These are phyloP conservation scores for Plasmodium knowlesi DNA, from an alignment of 169 alveolate species.

Conservation along the genomic window DNA sequence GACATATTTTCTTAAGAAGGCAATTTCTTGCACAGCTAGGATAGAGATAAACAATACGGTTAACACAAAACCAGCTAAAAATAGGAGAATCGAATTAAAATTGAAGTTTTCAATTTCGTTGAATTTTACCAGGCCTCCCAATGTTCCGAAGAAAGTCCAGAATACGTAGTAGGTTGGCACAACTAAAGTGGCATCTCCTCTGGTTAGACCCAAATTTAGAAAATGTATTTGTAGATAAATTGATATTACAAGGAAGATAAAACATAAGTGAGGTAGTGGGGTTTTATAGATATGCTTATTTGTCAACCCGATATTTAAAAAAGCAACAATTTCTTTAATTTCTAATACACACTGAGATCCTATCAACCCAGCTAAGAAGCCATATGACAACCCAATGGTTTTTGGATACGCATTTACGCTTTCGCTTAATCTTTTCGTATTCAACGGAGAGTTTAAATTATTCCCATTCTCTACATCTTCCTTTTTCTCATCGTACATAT, in stretches of 20 bases:
- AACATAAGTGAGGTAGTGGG: slow-evolving; percentile 85
- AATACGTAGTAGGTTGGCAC: slow-evolving; percentile 88
- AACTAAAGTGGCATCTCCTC: slow-evolving; percentile 88
- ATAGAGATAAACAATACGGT: slow-evolving; percentile 81
- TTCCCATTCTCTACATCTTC: slow-evolving; percentile 60
- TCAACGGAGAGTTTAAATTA: slow-evolving; percentile 11
- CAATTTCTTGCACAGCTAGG: slow-evolving; percentile 84
- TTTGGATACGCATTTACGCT: slow-evolving; percentile 76
- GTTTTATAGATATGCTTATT: slow-evolving; percentile 75
- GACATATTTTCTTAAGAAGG: slow-evolving; percentile 80
- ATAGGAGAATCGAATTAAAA: slow-evolving; percentile 78
- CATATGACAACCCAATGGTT: slow-evolving; percentile 83
- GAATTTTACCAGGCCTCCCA: slow-evolving; percentile 89
- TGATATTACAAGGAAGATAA: slow-evolving; percentile 82
- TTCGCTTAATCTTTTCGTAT: slow-evolving; percentile 48
- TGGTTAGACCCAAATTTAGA: slow-evolving; percentile 85
- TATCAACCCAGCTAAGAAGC: slow-evolving; percentile 87
- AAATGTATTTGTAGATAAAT: slow-evolving; percentile 87
- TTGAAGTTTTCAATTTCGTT: slow-evolving; percentile 87
- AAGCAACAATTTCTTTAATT: slow-evolving; percentile 87
- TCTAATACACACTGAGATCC: slow-evolving; percentile 90
- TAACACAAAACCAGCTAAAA: slow-evolving; percentile 78
- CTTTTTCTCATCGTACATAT: slow-evolving; percentile 62
- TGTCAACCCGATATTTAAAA: slow-evolving; percentile 76
- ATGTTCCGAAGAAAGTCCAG: slow-evolving; percentile 89